These are phyloP conservation scores for Neobulgaria alba DNA, from an alignment of 2,329 filamentous ascomycete genomes.

Conservation along the genomic window DNA sequence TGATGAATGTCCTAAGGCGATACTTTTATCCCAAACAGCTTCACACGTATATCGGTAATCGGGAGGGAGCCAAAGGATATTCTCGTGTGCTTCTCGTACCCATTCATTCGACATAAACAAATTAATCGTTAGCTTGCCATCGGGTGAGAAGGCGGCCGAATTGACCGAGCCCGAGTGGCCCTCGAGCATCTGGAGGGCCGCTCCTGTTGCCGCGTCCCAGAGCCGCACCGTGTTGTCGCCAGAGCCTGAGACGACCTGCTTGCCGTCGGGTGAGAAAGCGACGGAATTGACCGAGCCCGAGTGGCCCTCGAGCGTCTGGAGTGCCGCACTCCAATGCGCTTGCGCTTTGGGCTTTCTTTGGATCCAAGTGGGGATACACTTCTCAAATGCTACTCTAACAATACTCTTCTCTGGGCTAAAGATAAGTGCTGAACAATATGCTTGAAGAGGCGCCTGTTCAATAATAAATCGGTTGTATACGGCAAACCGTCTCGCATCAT, in stretches of 20 bases:
- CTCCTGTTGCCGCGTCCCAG: neutral
- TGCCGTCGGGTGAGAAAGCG: slow-evolving; percentile 10
- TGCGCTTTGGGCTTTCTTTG: neutral
- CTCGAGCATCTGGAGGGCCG: slow-evolving; percentile 1
- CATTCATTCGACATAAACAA: neutral
- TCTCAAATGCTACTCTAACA: neutral
- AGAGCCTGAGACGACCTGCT: slow-evolving; percentile 1
- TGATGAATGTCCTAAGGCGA: slow-evolving; percentile 5
- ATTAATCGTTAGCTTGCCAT: neutral
- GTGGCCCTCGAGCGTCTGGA: slow-evolving; percentile 9
- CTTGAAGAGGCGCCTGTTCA: slow-evolving; percentile 25
- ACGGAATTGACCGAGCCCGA: slow-evolving; percentile 1
- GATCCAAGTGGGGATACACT: neutral
- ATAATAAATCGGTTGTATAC: slow-evolving; percentile 14
- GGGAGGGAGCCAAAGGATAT: slow-evolving; percentile 5
- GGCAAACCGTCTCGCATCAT: slow-evolving; percentile 10
- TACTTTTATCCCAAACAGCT: slow-evolving; percentile 1
- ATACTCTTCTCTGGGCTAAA: slow-evolving; percentile 20
- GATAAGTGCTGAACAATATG: slow-evolving; percentile 27
- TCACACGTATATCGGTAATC: slow-evolving; percentile 6
- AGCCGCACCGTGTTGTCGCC: neutral
- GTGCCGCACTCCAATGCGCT: neutral
- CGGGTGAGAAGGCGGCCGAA: neutral
- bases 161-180: neutral
- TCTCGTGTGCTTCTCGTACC: neutral